phyloP scores from a whole-genome alignment of 306 rosid species.

The Begonia fuchsioides region DNA sequence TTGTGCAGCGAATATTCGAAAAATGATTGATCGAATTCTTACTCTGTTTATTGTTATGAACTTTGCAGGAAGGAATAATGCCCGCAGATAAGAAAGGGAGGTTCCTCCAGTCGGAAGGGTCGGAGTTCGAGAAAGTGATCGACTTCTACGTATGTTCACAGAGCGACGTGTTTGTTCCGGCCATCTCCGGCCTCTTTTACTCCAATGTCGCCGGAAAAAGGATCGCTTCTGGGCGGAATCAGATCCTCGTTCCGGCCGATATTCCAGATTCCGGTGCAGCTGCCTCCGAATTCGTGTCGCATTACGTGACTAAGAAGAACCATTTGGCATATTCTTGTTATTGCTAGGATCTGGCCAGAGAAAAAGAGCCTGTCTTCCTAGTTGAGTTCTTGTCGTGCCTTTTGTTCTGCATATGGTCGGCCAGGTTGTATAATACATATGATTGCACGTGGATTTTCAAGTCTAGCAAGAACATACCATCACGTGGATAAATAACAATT shows the following conservation, averaged over 20 bases:
- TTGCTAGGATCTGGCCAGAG: conserved; percentile 24
- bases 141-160: conserved; percentile 68
- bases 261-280: conserved; percentile 49
- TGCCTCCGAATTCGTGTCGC: conserved; percentile 54
- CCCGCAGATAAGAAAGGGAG: conserved; percentile 77
- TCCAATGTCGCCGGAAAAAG: conserved; percentile 94
- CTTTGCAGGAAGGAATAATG: conserved; percentile 69
- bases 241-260: conserved; percentile 68
- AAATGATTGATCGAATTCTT: neutral
- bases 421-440: too few relatives aligned
- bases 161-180: conserved; percentile 78
- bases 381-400: too few relatives aligned
- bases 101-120: conserved; percentile 50
- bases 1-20: too few relatives aligned
- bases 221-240: conserved; percentile 60
- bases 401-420: too few relatives aligned
- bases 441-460: too few relatives aligned
- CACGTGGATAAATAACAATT: too few relatives aligned
- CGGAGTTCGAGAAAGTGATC: conserved; percentile 73
- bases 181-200: conserved; percentile 86
- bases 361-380: too few relatives aligned
- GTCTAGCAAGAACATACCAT: too few relatives aligned
- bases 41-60: neutral
- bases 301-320: conserved; percentile 74
- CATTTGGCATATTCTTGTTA: conserved; percentile 92